Percentiles rank a stretch among this genome's conserved stretches.
Conservation (phyloP, 768 basidiomycete species). For the Xerocomellus intermedius region DNA sequence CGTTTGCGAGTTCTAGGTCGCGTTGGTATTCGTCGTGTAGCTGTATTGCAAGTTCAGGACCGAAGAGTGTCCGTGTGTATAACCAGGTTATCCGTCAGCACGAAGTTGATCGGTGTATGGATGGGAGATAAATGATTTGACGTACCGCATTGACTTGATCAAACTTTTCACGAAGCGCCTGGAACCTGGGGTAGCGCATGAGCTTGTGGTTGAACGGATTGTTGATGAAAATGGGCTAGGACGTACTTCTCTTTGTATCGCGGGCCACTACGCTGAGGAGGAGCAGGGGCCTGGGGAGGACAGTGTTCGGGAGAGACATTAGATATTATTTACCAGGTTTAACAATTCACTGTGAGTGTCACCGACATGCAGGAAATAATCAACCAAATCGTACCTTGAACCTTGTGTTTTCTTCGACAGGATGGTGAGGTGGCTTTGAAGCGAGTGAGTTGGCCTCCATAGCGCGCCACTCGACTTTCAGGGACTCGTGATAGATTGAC, state of each 20-base stretch:
- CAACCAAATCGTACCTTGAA: constrained; percentile 23
- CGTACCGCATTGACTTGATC: constrained; percentile 34
- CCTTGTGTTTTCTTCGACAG: constrained; percentile 21
- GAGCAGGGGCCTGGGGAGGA: constrained; percentile 11
- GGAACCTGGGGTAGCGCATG: constrained; percentile 20
- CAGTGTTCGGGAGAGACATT: background rate
- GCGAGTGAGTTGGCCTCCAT: constrained; percentile 18
- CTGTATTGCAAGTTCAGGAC: constrained; percentile 1
- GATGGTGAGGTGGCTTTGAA: constrained; percentile 10
- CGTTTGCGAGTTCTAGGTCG: constrained; percentile 28
- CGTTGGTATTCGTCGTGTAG: constrained; percentile 26
- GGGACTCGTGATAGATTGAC: too few species aligned
- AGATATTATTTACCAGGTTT: background rate
- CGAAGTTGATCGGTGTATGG: background rate
- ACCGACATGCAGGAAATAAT: background rate
- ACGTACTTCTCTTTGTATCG: constrained; percentile 36
- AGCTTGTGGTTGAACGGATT: background rate
- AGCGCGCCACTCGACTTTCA: background rate
- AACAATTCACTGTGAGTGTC: background rate
- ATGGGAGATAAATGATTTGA: background rate
- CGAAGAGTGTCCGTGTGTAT: background rate
- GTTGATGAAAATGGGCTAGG: background rate
- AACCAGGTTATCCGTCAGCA: background rate
- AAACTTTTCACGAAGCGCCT: constrained; percentile 31
- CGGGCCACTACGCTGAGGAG: constrained; percentile 16